Evolutionary conservation across 1,139 yeast species (phyloP).

Genomic region (Pichia inconspicua): DNA sequence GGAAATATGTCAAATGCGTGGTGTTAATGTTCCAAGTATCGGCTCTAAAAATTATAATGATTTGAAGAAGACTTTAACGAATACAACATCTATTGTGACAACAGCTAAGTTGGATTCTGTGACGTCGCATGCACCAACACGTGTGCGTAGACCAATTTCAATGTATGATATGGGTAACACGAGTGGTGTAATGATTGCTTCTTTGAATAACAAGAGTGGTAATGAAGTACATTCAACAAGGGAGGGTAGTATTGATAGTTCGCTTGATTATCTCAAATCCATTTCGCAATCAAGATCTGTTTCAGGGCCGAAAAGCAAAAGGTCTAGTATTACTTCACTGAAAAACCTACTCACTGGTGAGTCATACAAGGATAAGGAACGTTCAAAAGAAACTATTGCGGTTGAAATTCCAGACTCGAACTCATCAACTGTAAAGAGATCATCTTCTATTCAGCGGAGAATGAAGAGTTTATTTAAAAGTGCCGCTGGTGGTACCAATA

Average conservation of each 20-base stretch:
- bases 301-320: conserved; percentile 21
- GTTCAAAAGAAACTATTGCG: neutral
- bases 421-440: neutral
- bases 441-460: conserved; percentile 47
- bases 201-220: conserved; percentile 18
- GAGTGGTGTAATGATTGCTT: neutral
- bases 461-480: conserved; percentile 53
- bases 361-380: conserved; percentile 8
- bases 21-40: conserved; percentile 29
- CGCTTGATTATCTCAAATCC: conserved; percentile 52
- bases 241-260: conserved; percentile 23
- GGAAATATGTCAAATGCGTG: conserved; percentile 57
- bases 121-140: neutral
- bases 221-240: conserved; percentile 7
- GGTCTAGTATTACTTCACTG: conserved; percentile 37
- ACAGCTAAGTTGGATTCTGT: neutral
- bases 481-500: conserved; percentile 13
- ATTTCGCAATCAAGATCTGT: conserved; percentile 28
- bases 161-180: conserved; percentile 3
- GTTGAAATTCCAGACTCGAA: neutral
- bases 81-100: neutral
- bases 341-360: conserved; percentile 41
- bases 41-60: neutral
- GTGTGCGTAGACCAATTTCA: conserved; percentile 11
- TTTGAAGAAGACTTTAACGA: conserved; percentile 3